These are phyloP conservation scores for Aspergillus egyptiacus DNA, from an alignment of 495 filamentous ascomycete genomes.

Conservation along the genomic window DNA sequence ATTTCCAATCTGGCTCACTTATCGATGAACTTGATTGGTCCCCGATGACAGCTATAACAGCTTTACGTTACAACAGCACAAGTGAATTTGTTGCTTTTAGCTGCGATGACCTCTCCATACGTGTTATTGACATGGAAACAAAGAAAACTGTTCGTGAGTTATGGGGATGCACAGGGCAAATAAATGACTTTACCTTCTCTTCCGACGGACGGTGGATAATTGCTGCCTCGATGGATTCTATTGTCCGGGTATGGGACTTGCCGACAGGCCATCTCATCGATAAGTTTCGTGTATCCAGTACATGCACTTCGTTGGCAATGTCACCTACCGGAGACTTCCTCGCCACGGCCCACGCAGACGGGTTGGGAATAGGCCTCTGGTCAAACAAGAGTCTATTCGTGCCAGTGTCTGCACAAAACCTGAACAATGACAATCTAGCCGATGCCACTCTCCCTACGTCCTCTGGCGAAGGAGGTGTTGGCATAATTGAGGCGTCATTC, in stretches of 20 bases:
- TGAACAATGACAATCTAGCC: slow-evolving; percentile 67
- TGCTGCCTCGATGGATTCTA: slow-evolving; percentile 74
- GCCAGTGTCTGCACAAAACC: slow-evolving; percentile 73
- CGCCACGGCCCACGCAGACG: slow-evolving; percentile 77
- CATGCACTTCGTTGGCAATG: slow-evolving; percentile 79
- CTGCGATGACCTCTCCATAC: slow-evolving; percentile 82
- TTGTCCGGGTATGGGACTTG: slow-evolving; percentile 88
- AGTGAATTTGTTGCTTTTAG: slow-evolving; percentile 85
- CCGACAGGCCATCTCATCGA: slow-evolving; percentile 94
- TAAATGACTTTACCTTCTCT: slow-evolving; percentile 87
- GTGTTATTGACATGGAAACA: slow-evolving; percentile 86
- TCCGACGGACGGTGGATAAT: slow-evolving; percentile 92
- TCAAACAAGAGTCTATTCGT: slow-evolving; percentile 87
- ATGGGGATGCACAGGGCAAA: slow-evolving; percentile 75
- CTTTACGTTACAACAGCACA: slow-evolving; percentile 67
- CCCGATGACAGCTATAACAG: slow-evolving; percentile 68
- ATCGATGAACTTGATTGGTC: slow-evolving; percentile 81
- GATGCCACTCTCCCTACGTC: slow-evolving; percentile 57
- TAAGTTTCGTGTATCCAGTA: slow-evolving; percentile 65
- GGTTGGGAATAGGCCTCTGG: slow-evolving; percentile 88
- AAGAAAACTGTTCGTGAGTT: slow-evolving; percentile 86
- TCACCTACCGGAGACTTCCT: slow-evolving; percentile 87
- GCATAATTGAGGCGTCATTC: slow-evolving; percentile 66
- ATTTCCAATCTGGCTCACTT: slow-evolving; percentile 72
- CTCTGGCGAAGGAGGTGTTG: slow-evolving; percentile 78